phyloP scores from a whole-genome alignment of 225 moss, liverwort and hornwort species.

The Pseudisothecium myosuroides region DNA sequence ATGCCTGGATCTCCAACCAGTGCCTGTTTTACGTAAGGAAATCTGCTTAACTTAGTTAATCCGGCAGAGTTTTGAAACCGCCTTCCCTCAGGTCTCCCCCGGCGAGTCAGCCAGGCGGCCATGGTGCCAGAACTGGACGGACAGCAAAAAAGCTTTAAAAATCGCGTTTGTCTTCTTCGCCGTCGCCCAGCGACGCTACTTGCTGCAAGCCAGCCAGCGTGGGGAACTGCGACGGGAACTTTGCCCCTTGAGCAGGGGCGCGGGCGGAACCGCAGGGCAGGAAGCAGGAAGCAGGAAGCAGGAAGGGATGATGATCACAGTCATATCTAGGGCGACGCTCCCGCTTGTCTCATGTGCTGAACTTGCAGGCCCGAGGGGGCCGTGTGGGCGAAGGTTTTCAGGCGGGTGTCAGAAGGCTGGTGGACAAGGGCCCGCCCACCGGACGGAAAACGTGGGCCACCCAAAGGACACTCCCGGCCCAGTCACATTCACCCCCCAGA shows the following conservation, averaged over 20 bases:
- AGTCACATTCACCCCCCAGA: not conserved
- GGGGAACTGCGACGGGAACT: not conserved
- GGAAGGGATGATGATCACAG: not conserved
- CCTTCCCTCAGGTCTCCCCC: not conserved
- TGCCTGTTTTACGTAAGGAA: not conserved
- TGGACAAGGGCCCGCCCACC: not conserved
- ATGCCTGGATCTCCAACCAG: not conserved
- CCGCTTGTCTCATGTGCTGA: not conserved
- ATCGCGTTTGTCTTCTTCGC: not conserved
- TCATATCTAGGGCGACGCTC: not conserved
- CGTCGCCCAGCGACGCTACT: not conserved
- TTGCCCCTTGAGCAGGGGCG: not conserved
- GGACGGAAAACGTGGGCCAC: slow-evolving; percentile 4
- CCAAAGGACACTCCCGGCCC: not conserved
- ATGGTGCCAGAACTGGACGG: not conserved
- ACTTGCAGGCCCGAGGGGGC: not conserved
- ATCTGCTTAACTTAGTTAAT: not conserved
- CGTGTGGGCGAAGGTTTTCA: not conserved
- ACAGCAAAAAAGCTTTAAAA: not conserved
- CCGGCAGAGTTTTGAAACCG: not conserved
- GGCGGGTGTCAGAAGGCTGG: slow-evolving; percentile 3
- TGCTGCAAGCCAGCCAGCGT: not conserved
- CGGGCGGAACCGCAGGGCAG: not conserved
- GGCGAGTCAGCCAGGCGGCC: not conserved
- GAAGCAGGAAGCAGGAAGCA: not conserved